These are phyloP conservation scores for Aleurites moluccanus DNA, from an alignment of 441 rosid genomes.

Conservation along the genomic window DNA sequence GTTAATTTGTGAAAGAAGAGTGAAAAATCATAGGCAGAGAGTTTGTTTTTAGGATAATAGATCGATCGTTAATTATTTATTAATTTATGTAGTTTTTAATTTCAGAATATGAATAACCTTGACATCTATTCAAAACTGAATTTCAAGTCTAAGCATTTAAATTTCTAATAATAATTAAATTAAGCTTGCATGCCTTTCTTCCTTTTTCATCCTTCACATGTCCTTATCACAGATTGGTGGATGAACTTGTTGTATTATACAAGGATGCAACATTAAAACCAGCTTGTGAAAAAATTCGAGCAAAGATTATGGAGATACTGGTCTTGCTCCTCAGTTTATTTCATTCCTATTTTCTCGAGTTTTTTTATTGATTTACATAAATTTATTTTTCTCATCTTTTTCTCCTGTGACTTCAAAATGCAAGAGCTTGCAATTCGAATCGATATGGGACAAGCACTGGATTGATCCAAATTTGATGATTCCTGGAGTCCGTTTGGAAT, in stretches of 20 bases:
- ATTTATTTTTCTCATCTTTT: background rate
- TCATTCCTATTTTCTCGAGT: background rate
- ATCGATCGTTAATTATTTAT: too few species aligned
- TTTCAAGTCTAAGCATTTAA: background rate
- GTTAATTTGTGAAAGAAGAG: too few species aligned
- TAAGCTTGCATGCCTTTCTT: background rate
- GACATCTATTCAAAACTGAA: background rate
- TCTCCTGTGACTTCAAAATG: constrained; percentile 36
- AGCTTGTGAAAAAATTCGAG: constrained; percentile 64
- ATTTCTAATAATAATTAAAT: background rate
- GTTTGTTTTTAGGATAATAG: too few species aligned
- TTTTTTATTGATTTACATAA: background rate
- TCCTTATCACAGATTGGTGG: constrained; percentile 60
- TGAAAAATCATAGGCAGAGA: too few species aligned
- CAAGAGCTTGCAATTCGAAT: constrained; percentile 59
- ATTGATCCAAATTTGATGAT: constrained; percentile 59
- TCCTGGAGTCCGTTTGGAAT: too few species aligned
- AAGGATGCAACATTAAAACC: constrained; percentile 66
- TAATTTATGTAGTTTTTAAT: too few species aligned
- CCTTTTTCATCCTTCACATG: background rate
- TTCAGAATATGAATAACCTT: background rate
- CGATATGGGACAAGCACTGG: constrained; percentile 59
- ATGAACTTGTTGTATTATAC: constrained; percentile 62
- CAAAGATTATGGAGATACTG: constrained; percentile 48
- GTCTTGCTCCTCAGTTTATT: constrained; percentile 39